A percentile compares a stretch with the other conserved stretches of the same genome.
phyloP scores from a whole-genome alignment of 306 rosid species.

The Bauhinia variegata region DNA sequence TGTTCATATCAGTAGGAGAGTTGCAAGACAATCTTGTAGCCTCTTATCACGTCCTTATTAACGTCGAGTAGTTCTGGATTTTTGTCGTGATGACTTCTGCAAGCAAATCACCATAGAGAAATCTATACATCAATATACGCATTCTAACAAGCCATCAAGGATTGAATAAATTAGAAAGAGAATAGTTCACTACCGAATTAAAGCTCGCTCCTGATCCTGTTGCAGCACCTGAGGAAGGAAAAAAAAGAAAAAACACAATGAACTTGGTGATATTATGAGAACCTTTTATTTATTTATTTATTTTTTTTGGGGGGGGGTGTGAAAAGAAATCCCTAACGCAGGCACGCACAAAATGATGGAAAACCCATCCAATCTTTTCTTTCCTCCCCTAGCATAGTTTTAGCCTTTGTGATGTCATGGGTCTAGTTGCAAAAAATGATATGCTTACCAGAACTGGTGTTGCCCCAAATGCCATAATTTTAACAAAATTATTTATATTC shows the following conservation, averaged over 20 bases:
- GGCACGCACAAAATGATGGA: too few species aligned
- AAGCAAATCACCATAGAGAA: constrained; percentile 27
- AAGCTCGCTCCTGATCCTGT: constrained; percentile 89
- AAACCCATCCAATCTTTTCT: too few species aligned
- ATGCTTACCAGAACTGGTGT: too few species aligned
- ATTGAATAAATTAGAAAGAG: neutral
- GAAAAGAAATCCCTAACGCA: too few species aligned
- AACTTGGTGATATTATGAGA: too few species aligned
- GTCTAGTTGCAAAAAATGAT: too few species aligned
- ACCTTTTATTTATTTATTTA: too few species aligned
- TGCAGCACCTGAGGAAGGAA: constrained; percentile 60
- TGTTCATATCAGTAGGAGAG: constrained; percentile 17
- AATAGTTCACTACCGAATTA: constrained; percentile 59
- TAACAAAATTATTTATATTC: too few species aligned
- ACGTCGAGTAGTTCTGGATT: constrained; percentile 73
- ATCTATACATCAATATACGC: constrained; percentile 20
- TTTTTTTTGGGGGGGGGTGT: too few species aligned
- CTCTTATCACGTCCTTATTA: constrained; percentile 36
- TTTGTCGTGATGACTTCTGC: constrained; percentile 82
- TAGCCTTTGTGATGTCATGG: too few species aligned
- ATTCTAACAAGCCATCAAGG: constrained; percentile 18
- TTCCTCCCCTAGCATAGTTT: too few species aligned
- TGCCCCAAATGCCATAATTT: too few species aligned
- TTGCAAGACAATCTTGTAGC: constrained; percentile 33
- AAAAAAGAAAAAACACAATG: neutral